These are phyloP conservation scores for Saccharomycopsis sp. DNA, from an alignment of 805 yeast genomes.

Conservation along the genomic window DNA sequence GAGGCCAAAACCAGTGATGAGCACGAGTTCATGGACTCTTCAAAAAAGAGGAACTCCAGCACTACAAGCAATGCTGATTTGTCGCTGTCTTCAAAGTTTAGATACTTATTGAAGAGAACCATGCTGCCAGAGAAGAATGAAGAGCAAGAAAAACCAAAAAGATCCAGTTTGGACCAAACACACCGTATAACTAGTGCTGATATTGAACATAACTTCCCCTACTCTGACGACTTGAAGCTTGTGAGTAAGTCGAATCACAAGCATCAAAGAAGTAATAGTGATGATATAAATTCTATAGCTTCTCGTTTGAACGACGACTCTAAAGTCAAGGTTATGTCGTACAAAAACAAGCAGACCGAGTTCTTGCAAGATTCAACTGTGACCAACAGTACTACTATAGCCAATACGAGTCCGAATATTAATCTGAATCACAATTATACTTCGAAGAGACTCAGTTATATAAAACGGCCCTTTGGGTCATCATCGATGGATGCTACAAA, in stretches of 20 bases:
- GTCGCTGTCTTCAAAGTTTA: constrained; percentile 53
- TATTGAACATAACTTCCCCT: constrained; percentile 23
- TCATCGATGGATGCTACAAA: constrained; percentile 12
- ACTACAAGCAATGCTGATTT: constrained; percentile 33
- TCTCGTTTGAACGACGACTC: neutral
- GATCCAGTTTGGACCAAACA: no score
- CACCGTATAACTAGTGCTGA: constrained; percentile 23
- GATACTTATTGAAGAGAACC: constrained; percentile 45
- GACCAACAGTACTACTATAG: no score
- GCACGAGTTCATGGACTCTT: neutral
- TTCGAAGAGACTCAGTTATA: constrained; percentile 17
- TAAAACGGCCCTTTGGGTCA: constrained; percentile 15
- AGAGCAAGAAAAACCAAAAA: no score
- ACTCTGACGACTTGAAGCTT: constrained; percentile 24
- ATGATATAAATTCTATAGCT: constrained; percentile 9
- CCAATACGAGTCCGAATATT: neutral
- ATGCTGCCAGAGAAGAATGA: constrained; percentile 21
- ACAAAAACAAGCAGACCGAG: neutral
- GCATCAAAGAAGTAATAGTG: constrained; percentile 21
- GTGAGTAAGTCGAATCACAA: constrained; percentile 13
- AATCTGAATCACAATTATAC: neutral
- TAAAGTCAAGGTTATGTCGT: neutral
- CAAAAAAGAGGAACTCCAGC: constrained; percentile 33
- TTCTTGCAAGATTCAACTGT: neutral
- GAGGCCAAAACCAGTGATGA: neutral